Conservation (phyloP, 2,329 filamentous ascomycete genomes). For the Arthrobotrys entomopaga region DNA sequence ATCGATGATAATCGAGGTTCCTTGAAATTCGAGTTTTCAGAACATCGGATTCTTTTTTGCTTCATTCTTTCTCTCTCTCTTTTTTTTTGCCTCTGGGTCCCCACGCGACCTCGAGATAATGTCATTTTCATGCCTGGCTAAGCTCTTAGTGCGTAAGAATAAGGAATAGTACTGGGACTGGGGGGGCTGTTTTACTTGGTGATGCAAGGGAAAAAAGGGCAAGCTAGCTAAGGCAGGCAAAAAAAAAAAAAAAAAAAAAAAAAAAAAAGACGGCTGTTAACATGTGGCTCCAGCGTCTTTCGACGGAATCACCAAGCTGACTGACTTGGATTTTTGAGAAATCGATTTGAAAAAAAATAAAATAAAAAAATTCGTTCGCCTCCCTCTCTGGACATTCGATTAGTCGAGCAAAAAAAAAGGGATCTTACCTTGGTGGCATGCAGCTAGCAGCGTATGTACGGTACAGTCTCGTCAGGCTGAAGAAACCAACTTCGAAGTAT, state of each 20-base stretch:
- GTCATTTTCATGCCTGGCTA: too few relatives aligned
- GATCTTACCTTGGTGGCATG: too few relatives aligned
- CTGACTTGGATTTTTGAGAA: background rate
- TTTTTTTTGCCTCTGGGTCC: background rate
- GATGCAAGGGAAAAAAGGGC: background rate
- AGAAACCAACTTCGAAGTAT: too few relatives aligned
- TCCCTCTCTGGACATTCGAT: background rate
- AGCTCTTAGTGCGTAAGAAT: too few relatives aligned
- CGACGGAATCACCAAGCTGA: background rate
- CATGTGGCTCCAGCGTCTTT: background rate
- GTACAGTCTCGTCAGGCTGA: background rate
- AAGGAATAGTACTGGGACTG: too few relatives aligned
- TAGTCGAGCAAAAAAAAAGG: background rate
- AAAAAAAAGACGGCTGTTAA: too few relatives aligned
- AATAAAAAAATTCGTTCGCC: too few relatives aligned
- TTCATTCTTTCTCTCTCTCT: background rate
- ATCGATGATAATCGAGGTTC: too few relatives aligned
- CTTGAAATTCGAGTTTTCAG: background rate
- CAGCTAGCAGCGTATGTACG: too few relatives aligned
- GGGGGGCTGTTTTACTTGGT: background rate
- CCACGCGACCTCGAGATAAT: too few relatives aligned
- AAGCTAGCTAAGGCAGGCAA: too few relatives aligned
- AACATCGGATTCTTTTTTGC: background rate
- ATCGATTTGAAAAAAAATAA: conserved; percentile 1
- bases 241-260: too few relatives aligned